A percentile compares a stretch with the other conserved stretches of the same genome.
These are phyloP conservation scores for Penicillium sp. DNA, from an alignment of 2,329 filamentous ascomycete species.

Conservation along the genomic window DNA sequence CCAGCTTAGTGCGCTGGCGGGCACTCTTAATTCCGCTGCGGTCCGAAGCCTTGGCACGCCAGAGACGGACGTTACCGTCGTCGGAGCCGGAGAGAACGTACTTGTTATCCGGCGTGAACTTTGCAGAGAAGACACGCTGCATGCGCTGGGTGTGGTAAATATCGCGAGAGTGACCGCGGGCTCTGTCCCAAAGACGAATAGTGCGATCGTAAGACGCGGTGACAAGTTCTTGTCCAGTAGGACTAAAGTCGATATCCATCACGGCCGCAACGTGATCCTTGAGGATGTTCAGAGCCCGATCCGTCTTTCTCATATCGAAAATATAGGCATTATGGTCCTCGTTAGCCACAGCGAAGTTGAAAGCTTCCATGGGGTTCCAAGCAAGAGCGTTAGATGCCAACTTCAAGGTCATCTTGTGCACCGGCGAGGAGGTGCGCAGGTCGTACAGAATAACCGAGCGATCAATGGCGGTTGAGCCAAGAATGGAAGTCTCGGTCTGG, in stretches of 20 bases:
- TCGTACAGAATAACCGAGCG: slow-evolving; percentile 89
- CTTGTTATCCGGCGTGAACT: slow-evolving; percentile 83
- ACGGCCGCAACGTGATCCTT: slow-evolving; percentile 89
- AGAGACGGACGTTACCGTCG: slow-evolving; percentile 86
- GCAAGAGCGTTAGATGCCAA: slow-evolving; percentile 79
- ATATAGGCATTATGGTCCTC: slow-evolving; percentile 93
- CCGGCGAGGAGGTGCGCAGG: slow-evolving; percentile 77
- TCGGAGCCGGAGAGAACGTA: slow-evolving; percentile 90
- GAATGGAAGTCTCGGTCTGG: slow-evolving; percentile 85
- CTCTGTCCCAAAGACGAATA: slow-evolving; percentile 77
- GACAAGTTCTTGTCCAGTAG: slow-evolving; percentile 90
- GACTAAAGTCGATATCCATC: slow-evolving; percentile 94
- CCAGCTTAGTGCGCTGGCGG: slow-evolving; percentile 78
- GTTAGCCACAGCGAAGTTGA: slow-evolving; percentile 89
- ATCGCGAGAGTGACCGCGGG: slow-evolving; percentile 80
- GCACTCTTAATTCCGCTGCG: slow-evolving; percentile 82
- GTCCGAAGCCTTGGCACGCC: slow-evolving; percentile 81
- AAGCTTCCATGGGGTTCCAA: slow-evolving; percentile 97
- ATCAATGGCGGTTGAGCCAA: slow-evolving; percentile 82
- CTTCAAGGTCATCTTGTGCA: slow-evolving; percentile 76
- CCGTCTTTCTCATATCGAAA: slow-evolving; percentile 91
- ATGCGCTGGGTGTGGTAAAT: slow-evolving; percentile 97
- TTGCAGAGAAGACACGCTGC: slow-evolving; percentile 85
- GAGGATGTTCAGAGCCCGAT: slow-evolving; percentile 81
- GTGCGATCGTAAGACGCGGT: slow-evolving; percentile 87